Percentiles rank a stretch among this genome's conserved stretches.
phyloP scores from a whole-genome alignment of 305 asterid genomes.

The Coffea humblotiana region DNA sequence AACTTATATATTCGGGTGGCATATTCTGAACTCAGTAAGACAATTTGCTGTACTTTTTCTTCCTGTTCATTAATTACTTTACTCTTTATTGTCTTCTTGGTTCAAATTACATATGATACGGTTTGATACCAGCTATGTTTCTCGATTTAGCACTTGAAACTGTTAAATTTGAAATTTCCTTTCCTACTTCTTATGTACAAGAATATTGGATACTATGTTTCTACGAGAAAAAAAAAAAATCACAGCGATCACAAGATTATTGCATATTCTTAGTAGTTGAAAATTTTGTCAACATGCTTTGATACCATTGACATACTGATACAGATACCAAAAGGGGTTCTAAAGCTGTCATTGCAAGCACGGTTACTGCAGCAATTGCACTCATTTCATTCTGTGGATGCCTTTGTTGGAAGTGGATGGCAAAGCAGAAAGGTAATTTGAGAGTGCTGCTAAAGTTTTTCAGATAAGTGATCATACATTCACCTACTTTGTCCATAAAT shows the following conservation, averaged over 20 bases:
- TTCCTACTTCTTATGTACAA: no score
- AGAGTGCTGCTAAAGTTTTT: not conserved
- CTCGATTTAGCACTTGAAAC: no score
- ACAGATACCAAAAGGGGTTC: not conserved
- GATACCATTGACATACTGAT: conserved; percentile 4
- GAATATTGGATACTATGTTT: no score
- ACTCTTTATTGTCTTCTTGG: not conserved
- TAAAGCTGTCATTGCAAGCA: conserved; percentile 20
- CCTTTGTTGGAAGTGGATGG: conserved; percentile 11
- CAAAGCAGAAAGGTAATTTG: conserved; percentile 9
- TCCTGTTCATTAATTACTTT: not conserved
- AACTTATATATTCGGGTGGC: not conserved
- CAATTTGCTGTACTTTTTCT: not conserved
- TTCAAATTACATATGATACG: no score
- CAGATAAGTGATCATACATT: not conserved
- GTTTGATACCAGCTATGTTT: no score
- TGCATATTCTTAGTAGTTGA: not conserved
- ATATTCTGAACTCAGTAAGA: conserved; percentile 32
- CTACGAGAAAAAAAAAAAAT: no score
- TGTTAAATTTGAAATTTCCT: no score
- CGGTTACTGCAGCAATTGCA: not conserved
- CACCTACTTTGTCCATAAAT: not conserved
- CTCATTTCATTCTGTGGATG: conserved; percentile 8
- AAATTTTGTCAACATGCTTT: not conserved
- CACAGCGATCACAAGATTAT: no score